These are phyloP conservation scores for Pelargonium citronellum DNA, from an alignment of 441 rosid genomes.

Conservation along the genomic window DNA sequence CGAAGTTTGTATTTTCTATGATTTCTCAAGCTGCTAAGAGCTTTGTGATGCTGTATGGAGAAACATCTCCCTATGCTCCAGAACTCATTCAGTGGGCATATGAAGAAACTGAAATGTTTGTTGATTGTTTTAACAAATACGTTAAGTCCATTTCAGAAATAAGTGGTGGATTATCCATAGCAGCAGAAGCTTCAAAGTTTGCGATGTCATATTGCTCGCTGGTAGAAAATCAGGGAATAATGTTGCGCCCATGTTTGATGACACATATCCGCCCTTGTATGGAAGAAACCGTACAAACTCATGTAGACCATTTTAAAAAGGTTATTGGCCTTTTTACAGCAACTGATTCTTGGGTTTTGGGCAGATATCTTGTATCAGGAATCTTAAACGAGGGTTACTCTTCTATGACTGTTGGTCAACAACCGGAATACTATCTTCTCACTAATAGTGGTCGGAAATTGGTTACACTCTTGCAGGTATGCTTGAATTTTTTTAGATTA, in stretches of 20 bases:
- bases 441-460: slow-evolving; percentile 57
- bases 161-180: slow-evolving; percentile 37
- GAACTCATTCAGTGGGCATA: slow-evolving; percentile 48
- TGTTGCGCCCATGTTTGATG: slow-evolving; percentile 35
- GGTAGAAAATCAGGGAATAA: slow-evolving; percentile 40
- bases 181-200: slow-evolving; percentile 42
- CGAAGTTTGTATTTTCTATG: slow-evolving; percentile 48
- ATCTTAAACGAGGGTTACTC: slow-evolving; percentile 33
- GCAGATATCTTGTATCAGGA: slow-evolving; percentile 48
- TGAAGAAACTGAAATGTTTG: slow-evolving; percentile 43
- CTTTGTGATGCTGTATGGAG: slow-evolving; percentile 45
- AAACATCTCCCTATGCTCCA: slow-evolving; percentile 34
- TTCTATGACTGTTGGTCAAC: slow-evolving; percentile 32
- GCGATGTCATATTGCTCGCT: slow-evolving; percentile 47
- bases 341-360: slow-evolving; percentile 51
- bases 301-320: slow-evolving; percentile 49
- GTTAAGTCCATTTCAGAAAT: slow-evolving; percentile 40
- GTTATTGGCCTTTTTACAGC: slow-evolving; percentile 44
- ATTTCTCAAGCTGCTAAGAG: slow-evolving; percentile 61
- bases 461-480: slow-evolving; percentile 53
- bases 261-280: slow-evolving; percentile 39
- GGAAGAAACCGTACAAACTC: slow-evolving; percentile 43
- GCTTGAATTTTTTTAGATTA: slow-evolving; percentile 6
- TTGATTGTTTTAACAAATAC: slow-evolving; percentile 31
- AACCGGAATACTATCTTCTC: slow-evolving; percentile 46